A percentile compares a stretch with the other conserved stretches of the same genome.
Conservation (phyloP, 805 yeast genomes). For the Dipodascopsis tothii region DNA sequence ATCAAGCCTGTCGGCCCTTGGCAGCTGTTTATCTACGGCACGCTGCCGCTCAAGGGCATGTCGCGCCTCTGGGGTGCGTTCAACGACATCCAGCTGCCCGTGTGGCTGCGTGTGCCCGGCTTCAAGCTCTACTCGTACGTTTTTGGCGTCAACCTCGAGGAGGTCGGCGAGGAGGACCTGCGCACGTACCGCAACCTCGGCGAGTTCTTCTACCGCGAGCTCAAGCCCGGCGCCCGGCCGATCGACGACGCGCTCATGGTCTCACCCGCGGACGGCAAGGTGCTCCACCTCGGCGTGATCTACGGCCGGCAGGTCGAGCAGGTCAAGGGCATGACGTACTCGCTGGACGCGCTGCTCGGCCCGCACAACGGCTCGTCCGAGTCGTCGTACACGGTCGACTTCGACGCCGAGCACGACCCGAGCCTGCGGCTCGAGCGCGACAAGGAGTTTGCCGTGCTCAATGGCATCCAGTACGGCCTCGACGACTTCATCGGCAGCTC, state of each 20-base stretch:
- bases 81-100: slow-evolving; percentile 74
- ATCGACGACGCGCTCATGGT: slow-evolving; percentile 59
- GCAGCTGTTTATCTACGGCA: slow-evolving; percentile 81
- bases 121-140: slow-evolving; percentile 65
- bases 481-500: slow-evolving; percentile 71
- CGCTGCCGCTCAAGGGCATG: slow-evolving; percentile 82
- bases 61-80: slow-evolving; percentile 93
- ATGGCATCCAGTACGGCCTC: slow-evolving; percentile 64
- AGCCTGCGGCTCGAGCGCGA: slow-evolving; percentile 44
- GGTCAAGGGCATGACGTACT: slow-evolving; percentile 92
- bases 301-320: slow-evolving; percentile 76
- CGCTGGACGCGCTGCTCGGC: slow-evolving; percentile 82
- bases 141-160: slow-evolving; percentile 85
- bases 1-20: slow-evolving; percentile 69
- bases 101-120: slow-evolving; percentile 80
- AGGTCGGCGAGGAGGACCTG: slow-evolving; percentile 77
- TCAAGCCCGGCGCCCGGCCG: slow-evolving; percentile 74
- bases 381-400: slow-evolving; percentile 33
- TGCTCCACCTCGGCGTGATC: slow-evolving; percentile 74
- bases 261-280: slow-evolving; percentile 90
- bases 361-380: slow-evolving; percentile 23
- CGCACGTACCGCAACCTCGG: slow-evolving; percentile 68
- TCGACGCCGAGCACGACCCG: slow-evolving; percentile 35
- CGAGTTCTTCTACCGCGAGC: slow-evolving; percentile 82
- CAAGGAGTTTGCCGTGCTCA: slow-evolving; percentile 66